Evolutionary conservation across 768 basidiomycete species (phyloP).

Genomic region (Xerocomus brunneocitrinus): DNA sequence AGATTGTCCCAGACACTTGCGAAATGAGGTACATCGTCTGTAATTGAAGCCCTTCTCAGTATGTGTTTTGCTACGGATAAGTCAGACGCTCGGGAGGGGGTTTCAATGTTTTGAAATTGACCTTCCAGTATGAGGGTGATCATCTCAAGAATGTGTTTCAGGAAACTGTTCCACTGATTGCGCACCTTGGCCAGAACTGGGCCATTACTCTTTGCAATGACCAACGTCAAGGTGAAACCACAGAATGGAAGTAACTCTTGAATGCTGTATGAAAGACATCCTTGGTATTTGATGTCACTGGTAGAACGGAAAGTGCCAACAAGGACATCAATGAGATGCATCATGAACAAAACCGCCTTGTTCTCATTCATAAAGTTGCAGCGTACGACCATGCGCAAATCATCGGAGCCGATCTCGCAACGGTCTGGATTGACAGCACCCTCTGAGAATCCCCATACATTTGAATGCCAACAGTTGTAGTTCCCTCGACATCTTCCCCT

Average conservation of each 20-base stretch:
- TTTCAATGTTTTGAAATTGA: conserved; percentile 52
- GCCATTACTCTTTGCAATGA: conserved; percentile 46
- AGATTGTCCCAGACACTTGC: conserved; percentile 51
- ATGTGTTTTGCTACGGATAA: conserved; percentile 68
- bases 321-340: no score
- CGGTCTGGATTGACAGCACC: no score
- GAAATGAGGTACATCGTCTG: conserved; percentile 84
- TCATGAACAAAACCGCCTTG: conserved; percentile 73
- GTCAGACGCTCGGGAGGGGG: conserved; percentile 58
- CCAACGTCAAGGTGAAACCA: conserved; percentile 73
- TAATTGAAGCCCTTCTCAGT: conserved; percentile 92
- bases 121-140: conserved; percentile 81
- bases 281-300: no score
- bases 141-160: conserved; percentile 81
- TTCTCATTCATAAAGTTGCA: conserved; percentile 76
- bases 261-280: conserved; percentile 84
- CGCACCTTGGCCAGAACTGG: conserved; percentile 62
- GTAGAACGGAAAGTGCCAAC: conserved; percentile 89
- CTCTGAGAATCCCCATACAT: no score
- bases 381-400: conserved; percentile 64
- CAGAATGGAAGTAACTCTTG: conserved; percentile 89
- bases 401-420: conserved; percentile 60
- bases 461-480: no score
- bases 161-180: conserved; percentile 72
- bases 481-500: no score